These are phyloP conservation scores for Aspergillus sp. DNA, from an alignment of 2,329 filamentous ascomycete species.

Conservation along the genomic window DNA sequence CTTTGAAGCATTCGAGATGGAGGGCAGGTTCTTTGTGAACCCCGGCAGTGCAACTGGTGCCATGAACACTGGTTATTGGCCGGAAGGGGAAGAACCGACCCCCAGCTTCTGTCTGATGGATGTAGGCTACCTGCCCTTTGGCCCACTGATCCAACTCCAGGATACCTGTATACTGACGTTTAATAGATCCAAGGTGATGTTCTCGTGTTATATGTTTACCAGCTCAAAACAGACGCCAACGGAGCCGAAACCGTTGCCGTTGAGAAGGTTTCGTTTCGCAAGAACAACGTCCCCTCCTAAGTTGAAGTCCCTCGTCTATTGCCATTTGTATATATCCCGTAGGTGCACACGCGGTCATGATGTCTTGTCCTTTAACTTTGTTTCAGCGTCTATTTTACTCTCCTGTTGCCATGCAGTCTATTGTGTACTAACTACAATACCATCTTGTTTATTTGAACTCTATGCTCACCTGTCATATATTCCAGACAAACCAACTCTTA, in stretches of 20 bases:
- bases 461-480: no score
- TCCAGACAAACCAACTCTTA: no score
- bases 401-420: no score
- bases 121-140: slow-evolving; percentile 54
- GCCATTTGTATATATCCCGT: slow-evolving; percentile 28
- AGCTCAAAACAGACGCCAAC: slow-evolving; percentile 70
- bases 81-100: slow-evolving; percentile 63
- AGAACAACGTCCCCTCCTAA: slow-evolving; percentile 60
- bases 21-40: slow-evolving; percentile 68
- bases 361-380: slow-evolving; percentile 1
- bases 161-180: slow-evolving; percentile 9
- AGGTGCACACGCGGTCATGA: slow-evolving; percentile 14
- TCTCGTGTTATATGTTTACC: slow-evolving; percentile 91
- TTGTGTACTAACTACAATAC: no score
- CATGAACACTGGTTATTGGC: slow-evolving; percentile 56
- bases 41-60: slow-evolving; percentile 65
- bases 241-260: slow-evolving; percentile 76
- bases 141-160: neutral
- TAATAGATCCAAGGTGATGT: slow-evolving; percentile 88
- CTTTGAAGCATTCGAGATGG: slow-evolving; percentile 68
- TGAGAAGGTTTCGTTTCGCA: slow-evolving; percentile 82
- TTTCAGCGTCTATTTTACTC: neutral
- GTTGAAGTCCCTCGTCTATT: slow-evolving; percentile 1
- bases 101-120: slow-evolving; percentile 98
- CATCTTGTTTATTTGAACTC: no score